Conservation (phyloP, 176 grass and related monocot species). For the Oryza glaberrima region DNA sequence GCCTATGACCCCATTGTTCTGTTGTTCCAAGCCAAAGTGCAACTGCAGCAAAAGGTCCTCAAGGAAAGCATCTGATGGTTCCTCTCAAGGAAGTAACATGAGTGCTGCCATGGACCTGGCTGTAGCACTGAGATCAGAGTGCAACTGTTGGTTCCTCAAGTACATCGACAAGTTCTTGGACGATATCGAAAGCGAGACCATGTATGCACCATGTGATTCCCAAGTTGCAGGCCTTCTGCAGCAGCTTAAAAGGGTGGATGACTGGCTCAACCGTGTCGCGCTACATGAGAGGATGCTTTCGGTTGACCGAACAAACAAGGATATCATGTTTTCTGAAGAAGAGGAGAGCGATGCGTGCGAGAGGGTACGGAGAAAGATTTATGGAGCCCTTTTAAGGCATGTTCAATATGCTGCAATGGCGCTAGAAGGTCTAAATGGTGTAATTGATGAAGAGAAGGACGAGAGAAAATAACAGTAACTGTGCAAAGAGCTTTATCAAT, state of each 20-base stretch:
- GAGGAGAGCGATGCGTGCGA: conserved; percentile 78
- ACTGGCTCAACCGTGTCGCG: conserved; percentile 70
- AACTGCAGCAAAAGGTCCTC: conserved; percentile 30
- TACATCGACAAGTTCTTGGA: conserved; percentile 90
- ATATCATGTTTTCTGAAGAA: conserved; percentile 55
- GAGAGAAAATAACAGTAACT: not conserved
- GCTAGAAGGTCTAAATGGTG: conserved; percentile 56
- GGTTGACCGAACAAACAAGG: conserved; percentile 49
- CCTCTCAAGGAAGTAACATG: conserved; percentile 43
- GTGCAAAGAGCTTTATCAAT: not conserved
- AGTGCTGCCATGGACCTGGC: conserved; percentile 48
- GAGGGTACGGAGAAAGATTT: conserved; percentile 78
- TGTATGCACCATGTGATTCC: conserved; percentile 40
- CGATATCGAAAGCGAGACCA: conserved; percentile 34
- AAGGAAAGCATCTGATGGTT: conserved; percentile 43
- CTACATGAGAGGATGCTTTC: conserved; percentile 44
- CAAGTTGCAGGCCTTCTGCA: conserved; percentile 61
- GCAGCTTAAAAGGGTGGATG: conserved; percentile 89
- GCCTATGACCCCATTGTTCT: conserved; percentile 42
- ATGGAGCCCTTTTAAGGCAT: conserved; percentile 66
- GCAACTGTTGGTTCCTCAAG: conserved; percentile 76
- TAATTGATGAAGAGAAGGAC: conserved; percentile 58
- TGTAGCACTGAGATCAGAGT: conserved; percentile 48
- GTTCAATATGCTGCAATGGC: conserved; percentile 69
- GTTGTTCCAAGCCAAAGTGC: conserved; percentile 59